These are phyloP conservation scores for Nitzschia sp. DNA, from an alignment of 108 stramenopile genomes.

Conservation along the genomic window DNA sequence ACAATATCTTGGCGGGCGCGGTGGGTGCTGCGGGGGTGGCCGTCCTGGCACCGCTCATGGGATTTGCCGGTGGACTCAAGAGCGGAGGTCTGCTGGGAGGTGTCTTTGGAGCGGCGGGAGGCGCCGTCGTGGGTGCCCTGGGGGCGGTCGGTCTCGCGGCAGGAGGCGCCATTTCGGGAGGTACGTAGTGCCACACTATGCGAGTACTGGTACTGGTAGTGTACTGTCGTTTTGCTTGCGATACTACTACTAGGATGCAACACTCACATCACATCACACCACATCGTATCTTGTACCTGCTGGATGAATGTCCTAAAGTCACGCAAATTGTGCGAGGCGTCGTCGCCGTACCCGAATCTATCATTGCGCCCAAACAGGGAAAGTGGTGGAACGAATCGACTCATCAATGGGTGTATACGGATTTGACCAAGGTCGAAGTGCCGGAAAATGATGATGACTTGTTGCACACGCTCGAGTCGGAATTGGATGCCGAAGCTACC, in stretches of 20 bases:
- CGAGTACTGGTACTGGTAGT: no score
- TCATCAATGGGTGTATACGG: constrained; percentile 60
- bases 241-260: no score
- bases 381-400: constrained; percentile 86
- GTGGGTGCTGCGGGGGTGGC: constrained; percentile 74
- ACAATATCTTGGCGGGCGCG: constrained; percentile 63
- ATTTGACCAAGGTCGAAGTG: constrained; percentile 43
- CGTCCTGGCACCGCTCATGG: constrained; percentile 57
- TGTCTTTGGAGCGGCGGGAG: constrained; percentile 25
- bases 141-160: constrained; percentile 38
- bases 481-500: constrained; percentile 31
- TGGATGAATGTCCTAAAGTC: not conserved
- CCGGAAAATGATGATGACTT: constrained; percentile 73
- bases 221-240: no score
- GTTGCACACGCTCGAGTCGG: constrained; percentile 43
- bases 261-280: no score
- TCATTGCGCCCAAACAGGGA: constrained; percentile 61
- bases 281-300: not conserved
- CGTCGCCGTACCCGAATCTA: constrained; percentile 52
- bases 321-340: constrained; percentile 58
- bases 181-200: not conserved
- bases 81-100: constrained; percentile 43
- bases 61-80: constrained; percentile 24
- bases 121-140: constrained; percentile 20
- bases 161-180: constrained; percentile 23